These are phyloP conservation scores for Solanum ossicruentum DNA, from an alignment of 257 asterid species.

Conservation along the genomic window DNA sequence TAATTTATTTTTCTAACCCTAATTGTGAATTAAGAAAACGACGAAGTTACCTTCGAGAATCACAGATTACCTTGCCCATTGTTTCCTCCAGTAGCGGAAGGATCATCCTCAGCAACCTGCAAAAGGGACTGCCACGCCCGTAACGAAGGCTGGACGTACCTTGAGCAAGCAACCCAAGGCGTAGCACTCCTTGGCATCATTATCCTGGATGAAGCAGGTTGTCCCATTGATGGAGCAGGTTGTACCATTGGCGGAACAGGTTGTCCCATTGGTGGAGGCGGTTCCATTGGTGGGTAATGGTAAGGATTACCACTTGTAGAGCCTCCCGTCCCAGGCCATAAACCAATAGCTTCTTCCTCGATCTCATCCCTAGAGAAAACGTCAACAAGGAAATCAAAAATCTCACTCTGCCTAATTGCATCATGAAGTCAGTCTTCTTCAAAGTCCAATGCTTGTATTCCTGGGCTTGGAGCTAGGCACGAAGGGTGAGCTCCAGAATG, in stretches of 20 bases:
- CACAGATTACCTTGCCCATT: constrained; percentile 43
- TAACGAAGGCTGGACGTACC: constrained; percentile 43
- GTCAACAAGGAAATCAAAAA: constrained; percentile 69
- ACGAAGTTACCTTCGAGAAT: constrained; percentile 45
- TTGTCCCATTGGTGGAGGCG: constrained; percentile 6
- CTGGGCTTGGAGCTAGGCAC: constrained; percentile 89
- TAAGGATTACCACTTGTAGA: constrained; percentile 45
- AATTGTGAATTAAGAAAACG: background rate
- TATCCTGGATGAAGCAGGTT: constrained; percentile 28
- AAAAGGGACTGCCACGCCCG: constrained; percentile 74
- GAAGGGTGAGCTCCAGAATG: constrained; percentile 79
- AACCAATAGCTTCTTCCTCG: constrained; percentile 43
- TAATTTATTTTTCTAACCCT: background rate
- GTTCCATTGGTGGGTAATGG: constrained; percentile 36
- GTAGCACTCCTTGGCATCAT: constrained; percentile 63
- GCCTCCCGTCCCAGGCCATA: constrained; percentile 13
- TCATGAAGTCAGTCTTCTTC: constrained; percentile 79
- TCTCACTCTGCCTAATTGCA: constrained; percentile 63
- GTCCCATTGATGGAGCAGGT: constrained; percentile 22
- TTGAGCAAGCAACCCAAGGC: constrained; percentile 29
- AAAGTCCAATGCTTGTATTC: constrained; percentile 75
- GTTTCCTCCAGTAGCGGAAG: constrained; percentile 38
- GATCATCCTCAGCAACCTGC: constrained; percentile 45
- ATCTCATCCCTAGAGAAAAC: constrained; percentile 68
- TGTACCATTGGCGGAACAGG: background rate